These are phyloP conservation scores for Amaranthus hypochondriacus DNA, from an alignment of 148 eudicot genomes.

Conservation along the genomic window DNA sequence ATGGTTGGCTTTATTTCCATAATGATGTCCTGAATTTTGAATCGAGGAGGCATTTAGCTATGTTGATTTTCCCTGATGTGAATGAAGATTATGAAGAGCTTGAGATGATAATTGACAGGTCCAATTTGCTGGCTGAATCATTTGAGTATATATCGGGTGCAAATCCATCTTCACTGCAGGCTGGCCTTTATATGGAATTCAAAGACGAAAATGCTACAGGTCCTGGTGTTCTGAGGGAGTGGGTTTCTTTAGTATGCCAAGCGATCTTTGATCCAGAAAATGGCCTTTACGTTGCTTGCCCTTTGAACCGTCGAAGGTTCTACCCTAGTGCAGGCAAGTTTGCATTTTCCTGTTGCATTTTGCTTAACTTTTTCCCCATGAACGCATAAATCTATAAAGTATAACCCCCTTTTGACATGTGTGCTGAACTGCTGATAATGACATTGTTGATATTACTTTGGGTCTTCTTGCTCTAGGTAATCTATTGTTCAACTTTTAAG, in stretches of 20 bases:
- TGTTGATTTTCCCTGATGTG: too few species aligned
- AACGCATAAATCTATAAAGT: background rate
- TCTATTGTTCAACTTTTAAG: background rate
- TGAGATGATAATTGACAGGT: constrained; percentile 31
- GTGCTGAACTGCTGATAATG: too few species aligned
- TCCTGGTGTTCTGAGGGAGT: constrained; percentile 90
- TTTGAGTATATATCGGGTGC: constrained; percentile 71
- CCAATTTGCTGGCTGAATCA: constrained; percentile 74
- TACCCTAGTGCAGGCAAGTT: constrained; percentile 80
- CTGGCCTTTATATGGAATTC: constrained; percentile 81
- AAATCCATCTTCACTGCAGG: constrained; percentile 43
- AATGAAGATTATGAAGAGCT: too few species aligned
- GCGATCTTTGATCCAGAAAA: constrained; percentile 77
- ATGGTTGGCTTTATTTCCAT: too few species aligned
- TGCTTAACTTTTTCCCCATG: background rate
- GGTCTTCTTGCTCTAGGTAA: background rate
- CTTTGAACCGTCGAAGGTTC: constrained; percentile 82
- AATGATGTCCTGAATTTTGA: too few species aligned
- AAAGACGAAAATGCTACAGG: constrained; percentile 95
- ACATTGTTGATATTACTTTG: background rate
- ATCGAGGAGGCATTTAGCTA: too few species aligned
- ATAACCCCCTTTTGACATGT: background rate
- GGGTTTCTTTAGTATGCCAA: constrained; percentile 85
- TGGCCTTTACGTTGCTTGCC: constrained; percentile 80
- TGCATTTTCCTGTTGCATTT: background rate